Base-by-base conservation (phyloP, 306 rosid genomes). In the Lagenaria siceraria region DNA sequence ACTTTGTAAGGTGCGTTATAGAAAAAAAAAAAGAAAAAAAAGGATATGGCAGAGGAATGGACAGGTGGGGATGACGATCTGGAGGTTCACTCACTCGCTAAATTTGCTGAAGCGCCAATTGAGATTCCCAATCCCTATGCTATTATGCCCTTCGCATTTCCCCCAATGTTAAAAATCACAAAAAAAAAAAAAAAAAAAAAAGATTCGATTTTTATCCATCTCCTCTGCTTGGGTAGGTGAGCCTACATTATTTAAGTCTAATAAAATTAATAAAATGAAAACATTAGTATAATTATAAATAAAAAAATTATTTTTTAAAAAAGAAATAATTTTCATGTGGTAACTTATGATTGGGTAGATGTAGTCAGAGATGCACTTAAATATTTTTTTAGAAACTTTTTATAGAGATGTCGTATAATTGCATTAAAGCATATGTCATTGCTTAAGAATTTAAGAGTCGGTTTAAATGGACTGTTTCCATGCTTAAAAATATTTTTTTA, bases 51-150 rank as follows among this genome's bases (percentile, higher is more conserved):
- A 51, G 60, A 29, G 61, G 77, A 31, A 73, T 29, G 43, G 77
- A 73, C 77, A 73, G 43, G 77, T 72, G 77, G 77, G 61, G 74
- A 43, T 69, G 55, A 43, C 75, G 55, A 69, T 43, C 74, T 24
- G 75, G 54, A 42, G 35, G 6, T 29, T 53, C 58, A 53, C 58
- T 53, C 58, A 53, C 43, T 72, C 77, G 0, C 77, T 49, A 72
- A 72, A 72, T 72, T 70, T 72, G 42, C 77, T 49, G 17, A 17
- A 5, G 24, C 43, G 42, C 8, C 76, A 27, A 48, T 27, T 49
- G 6, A 51, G 77, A 72, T 72, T 49, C 60, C 24, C 77, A 72
- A 71, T 43, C 40, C 74, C 71, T 6, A 61, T 29, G 56, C 56
- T 7, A 8, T 21, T 1, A 38, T 5, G 68, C 68, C 19, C 8